phyloP scores from a whole-genome alignment of 2,329 filamentous ascomycete species.

The Apiospora phragmitis region DNA sequence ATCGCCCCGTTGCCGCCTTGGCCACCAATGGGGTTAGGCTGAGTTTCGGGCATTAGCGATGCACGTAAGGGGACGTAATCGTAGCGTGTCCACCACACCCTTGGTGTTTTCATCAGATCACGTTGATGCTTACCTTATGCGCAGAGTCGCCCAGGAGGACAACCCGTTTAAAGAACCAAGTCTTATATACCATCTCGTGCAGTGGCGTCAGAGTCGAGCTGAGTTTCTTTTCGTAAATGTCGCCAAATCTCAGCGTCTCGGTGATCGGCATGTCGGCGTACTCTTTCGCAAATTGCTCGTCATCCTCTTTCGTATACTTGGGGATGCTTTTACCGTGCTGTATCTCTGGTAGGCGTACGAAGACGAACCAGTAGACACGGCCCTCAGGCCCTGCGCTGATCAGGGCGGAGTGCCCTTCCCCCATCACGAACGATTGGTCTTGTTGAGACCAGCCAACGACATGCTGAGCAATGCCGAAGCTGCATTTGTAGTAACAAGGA shows the following conservation, averaged over 20 bases:
- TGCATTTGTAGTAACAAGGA: slow-evolving; percentile 32
- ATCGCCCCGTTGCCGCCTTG: slow-evolving; percentile 31
- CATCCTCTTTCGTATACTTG: slow-evolving; percentile 33
- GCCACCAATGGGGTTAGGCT: slow-evolving; percentile 28
- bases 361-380: slow-evolving; percentile 38
- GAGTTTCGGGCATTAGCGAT: no score
- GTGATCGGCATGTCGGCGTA: slow-evolving; percentile 22
- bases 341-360: slow-evolving; percentile 29
- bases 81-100: slow-evolving; percentile 18
- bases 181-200: slow-evolving; percentile 34
- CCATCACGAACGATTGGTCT: slow-evolving; percentile 21
- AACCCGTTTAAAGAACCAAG: slow-evolving; percentile 34
- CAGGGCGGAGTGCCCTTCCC: slow-evolving; percentile 23
- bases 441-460: slow-evolving; percentile 22
- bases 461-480: slow-evolving; percentile 38
- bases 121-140: no score
- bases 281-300: slow-evolving; percentile 27
- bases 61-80: no score
- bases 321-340: slow-evolving; percentile 34
- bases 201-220: slow-evolving; percentile 32
- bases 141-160: slow-evolving; percentile 33
- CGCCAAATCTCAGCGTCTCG: slow-evolving; percentile 28
- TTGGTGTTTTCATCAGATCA: no score
- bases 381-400: slow-evolving; percentile 30
- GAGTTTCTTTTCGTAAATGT: slow-evolving; percentile 31